Conservation (phyloP, 306 rosid genomes). For the Alnus glutinosa region DNA sequence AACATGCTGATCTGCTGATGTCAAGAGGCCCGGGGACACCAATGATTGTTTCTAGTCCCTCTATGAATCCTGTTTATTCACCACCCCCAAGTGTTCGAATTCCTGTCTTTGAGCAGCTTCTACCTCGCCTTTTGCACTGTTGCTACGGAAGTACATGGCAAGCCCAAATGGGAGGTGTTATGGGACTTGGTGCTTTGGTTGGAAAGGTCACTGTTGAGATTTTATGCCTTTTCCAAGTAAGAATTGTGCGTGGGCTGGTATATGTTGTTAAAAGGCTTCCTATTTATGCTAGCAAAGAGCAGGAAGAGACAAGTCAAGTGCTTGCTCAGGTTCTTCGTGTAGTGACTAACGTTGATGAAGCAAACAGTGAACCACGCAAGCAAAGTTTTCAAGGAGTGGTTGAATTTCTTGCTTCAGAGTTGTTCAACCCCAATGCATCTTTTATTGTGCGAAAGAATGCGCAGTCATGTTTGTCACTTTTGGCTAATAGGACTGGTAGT, state of each 20-base stretch:
- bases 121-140: slow-evolving; percentile 96
- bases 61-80: slow-evolving; percentile 94
- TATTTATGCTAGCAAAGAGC: slow-evolving; percentile 91
- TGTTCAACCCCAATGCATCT: slow-evolving; percentile 93
- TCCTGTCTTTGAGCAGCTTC: slow-evolving; percentile 89
- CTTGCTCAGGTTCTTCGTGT: slow-evolving; percentile 98
- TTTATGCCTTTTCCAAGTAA: slow-evolving; percentile 84
- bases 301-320: slow-evolving; percentile 98
- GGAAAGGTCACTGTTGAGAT: slow-evolving; percentile 98
- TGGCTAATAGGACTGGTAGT: slow-evolving; percentile 98
- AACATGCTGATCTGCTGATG: slow-evolving; percentile 85
- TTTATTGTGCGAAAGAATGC: slow-evolving; percentile 91
- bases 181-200: slow-evolving; percentile 98
- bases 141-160: slow-evolving; percentile 98
- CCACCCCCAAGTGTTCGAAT: slow-evolving; percentile 98
- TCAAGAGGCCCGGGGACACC: slow-evolving; percentile 97
- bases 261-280: slow-evolving; percentile 97
- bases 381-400: slow-evolving; percentile 94
- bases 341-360: slow-evolving; percentile 96
- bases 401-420: slow-evolving; percentile 89
- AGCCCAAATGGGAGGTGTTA: slow-evolving; percentile 97
- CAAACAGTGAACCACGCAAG: slow-evolving; percentile 89
- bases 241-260: slow-evolving; percentile 84
- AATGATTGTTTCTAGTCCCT: slow-evolving; percentile 97
- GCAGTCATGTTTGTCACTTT: slow-evolving; percentile 89